Percentiles rank a stretch among this genome's conserved stretches.
These are phyloP conservation scores for Meira nashicola DNA, from an alignment of 1,284 basidiomycete genomes.

Conservation along the genomic window DNA sequence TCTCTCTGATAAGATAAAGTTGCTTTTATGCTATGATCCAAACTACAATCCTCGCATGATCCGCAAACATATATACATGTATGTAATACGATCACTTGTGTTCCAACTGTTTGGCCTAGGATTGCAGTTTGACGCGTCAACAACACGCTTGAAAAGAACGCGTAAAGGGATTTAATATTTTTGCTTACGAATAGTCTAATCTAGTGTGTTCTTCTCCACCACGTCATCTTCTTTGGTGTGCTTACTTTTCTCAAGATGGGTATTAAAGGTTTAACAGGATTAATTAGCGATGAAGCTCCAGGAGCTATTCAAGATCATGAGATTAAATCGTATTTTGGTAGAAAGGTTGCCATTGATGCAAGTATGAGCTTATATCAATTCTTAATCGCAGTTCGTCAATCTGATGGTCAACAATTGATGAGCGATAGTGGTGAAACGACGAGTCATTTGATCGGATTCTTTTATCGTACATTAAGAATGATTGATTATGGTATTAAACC, in stretches of 20 bases:
- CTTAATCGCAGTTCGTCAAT: conserved; percentile 91
- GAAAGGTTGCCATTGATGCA: conserved; percentile 94
- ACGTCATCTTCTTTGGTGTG: too few species aligned
- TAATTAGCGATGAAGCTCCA: conserved; percentile 81
- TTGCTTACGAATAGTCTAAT: too few species aligned
- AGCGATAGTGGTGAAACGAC: conserved; percentile 88
- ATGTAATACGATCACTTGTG: too few species aligned
- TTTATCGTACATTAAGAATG: conserved; percentile 78
- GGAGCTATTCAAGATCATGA: conserved; percentile 82
- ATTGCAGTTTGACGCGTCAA: too few species aligned
- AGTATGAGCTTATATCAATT: conserved; percentile 65
- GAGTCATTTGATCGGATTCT: conserved; percentile 95
- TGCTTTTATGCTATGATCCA: too few species aligned
- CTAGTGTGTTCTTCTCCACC: too few species aligned
- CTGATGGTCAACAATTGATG: conserved; percentile 91
- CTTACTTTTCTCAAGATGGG: conserved; percentile 15
- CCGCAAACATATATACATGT: too few species aligned
- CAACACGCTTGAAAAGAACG: too few species aligned
- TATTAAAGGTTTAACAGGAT: conserved; percentile 70
- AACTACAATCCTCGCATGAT: too few species aligned
- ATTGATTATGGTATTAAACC: conserved; percentile 99
- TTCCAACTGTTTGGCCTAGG: too few species aligned
- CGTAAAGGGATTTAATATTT: too few species aligned
- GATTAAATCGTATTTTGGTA: conserved; percentile 81
- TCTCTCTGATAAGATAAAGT: too few species aligned